These are phyloP conservation scores for Phyllosticta paracitricarpa DNA, from an alignment of 2,329 filamentous ascomycete genomes.

Conservation along the genomic window DNA sequence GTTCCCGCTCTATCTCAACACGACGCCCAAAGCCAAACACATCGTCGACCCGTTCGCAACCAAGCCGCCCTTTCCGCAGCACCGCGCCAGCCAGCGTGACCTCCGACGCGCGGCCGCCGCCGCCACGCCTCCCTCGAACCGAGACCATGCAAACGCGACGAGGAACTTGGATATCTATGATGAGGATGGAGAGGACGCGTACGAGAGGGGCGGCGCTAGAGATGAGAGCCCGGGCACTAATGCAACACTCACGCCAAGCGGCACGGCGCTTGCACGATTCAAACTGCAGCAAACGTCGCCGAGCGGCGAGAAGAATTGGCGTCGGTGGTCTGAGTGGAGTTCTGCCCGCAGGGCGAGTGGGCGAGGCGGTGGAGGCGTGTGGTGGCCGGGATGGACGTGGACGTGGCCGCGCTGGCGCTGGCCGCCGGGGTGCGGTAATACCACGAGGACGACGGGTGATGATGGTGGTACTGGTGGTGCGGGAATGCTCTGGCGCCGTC, in stretches of 20 bases:
- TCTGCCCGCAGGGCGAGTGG: too few relatives aligned
- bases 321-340: too few relatives aligned
- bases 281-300: not conserved
- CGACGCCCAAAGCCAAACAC: conserved; percentile 32
- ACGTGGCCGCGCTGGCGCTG: not conserved
- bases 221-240: not conserved
- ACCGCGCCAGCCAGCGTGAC: not conserved
- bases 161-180: not conserved
- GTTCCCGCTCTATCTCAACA: conserved; percentile 46
- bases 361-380: too few relatives aligned
- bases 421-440: not conserved
- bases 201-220: too few relatives aligned
- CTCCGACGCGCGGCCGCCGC: not conserved
- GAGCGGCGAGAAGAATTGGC: not conserved
- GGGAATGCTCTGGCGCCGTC: not conserved
- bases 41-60: not conserved
- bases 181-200: not conserved
- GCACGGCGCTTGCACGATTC: not conserved
- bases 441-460: not conserved
- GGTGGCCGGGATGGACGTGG: too few relatives aligned
- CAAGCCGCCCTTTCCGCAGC: not conserved
- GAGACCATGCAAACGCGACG: too few relatives aligned
- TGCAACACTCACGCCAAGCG: not conserved
- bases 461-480: not conserved
- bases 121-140: not conserved